Evolutionary conservation across 352 stramenopile genomes (phyloP).

Genomic region (Phytophthora pluvialis): DNA sequence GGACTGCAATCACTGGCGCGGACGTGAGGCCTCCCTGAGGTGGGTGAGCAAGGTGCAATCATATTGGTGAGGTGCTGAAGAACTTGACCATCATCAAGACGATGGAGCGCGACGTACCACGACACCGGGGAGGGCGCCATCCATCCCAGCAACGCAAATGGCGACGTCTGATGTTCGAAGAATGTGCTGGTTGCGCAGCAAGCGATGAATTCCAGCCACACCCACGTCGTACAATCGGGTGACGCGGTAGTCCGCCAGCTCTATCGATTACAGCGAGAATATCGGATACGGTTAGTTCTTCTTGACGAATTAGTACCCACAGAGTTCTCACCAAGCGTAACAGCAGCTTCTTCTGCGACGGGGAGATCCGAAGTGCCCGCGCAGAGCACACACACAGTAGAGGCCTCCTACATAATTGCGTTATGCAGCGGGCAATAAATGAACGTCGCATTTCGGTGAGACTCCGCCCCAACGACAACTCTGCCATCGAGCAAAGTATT

Average conservation of each 20-base stretch:
- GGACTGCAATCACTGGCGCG: slow-evolving; percentile 89
- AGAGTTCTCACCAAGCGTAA: slow-evolving; percentile 80
- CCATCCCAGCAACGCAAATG: slow-evolving; percentile 97
- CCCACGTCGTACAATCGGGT: slow-evolving; percentile 92
- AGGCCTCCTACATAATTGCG: background rate
- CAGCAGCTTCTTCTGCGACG: slow-evolving; percentile 95
- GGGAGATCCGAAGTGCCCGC: slow-evolving; percentile 96
- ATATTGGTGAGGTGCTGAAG: slow-evolving; percentile 2
- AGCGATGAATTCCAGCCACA: slow-evolving; percentile 94
- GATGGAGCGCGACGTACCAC: slow-evolving; percentile 71
- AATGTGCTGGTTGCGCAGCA: slow-evolving; percentile 88
- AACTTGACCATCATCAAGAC: background rate
- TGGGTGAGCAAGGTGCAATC: background rate
- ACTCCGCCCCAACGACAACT: background rate
- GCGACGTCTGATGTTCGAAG: slow-evolving; percentile 91
- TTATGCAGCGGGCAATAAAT: slow-evolving; percentile 1
- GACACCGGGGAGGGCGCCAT: slow-evolving; percentile 97
- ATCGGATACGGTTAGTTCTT: slow-evolving; percentile 5
- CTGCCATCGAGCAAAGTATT: background rate
- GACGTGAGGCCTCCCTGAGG: slow-evolving; percentile 78
- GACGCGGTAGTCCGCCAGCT: slow-evolving; percentile 89
- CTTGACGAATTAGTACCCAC: background rate
- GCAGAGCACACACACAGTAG: slow-evolving; percentile 87
- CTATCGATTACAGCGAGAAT: slow-evolving; percentile 36
- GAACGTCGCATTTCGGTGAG: background rate